These are phyloP conservation scores for Aquilaria malaccensis DNA, from an alignment of 345 rosid species.

Conservation along the genomic window DNA sequence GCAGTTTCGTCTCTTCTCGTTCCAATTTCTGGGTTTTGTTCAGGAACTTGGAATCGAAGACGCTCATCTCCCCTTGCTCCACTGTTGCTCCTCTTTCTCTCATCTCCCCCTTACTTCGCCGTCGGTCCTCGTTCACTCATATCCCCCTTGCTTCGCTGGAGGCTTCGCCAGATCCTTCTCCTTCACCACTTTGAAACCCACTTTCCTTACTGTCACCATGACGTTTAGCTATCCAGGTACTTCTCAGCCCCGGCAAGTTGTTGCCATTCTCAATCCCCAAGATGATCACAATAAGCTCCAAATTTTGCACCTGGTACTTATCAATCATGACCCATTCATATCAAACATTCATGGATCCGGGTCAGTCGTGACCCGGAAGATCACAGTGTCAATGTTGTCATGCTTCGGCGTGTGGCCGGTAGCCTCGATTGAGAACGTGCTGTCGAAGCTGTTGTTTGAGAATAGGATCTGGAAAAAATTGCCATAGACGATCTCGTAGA, in stretches of 20 bases:
- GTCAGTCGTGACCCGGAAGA: conserved; percentile 65
- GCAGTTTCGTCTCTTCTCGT: too few species aligned
- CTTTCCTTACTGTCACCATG: conserved; percentile 50
- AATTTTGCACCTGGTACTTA: conserved; percentile 32
- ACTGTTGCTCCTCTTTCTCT: too few species aligned
- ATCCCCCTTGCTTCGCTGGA: conserved; percentile 34
- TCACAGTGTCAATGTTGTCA: conserved; percentile 76
- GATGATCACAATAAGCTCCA: conserved; percentile 63
- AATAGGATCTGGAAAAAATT: conserved; percentile 95
- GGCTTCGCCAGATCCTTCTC: conserved; percentile 84
- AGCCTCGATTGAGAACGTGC: conserved; percentile 94
- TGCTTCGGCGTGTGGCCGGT: conserved; percentile 96
- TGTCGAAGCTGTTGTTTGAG: conserved; percentile 67
- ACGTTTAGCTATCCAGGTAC: conserved; percentile 30
- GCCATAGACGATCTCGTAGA: conserved; percentile 79
- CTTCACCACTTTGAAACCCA: conserved; percentile 78
- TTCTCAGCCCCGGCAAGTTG: conserved; percentile 79
- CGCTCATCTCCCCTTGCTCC: too few species aligned
- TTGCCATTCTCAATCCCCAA: conserved; percentile 90
- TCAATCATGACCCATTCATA: conserved; percentile 96
- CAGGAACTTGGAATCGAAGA: too few species aligned
- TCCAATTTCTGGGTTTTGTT: too few species aligned
- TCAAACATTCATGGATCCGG: conserved; percentile 67
- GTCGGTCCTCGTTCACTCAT: too few species aligned
- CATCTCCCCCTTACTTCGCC: too few species aligned